Percentiles rank a stretch among this genome's conserved stretches.
phyloP scores from a whole-genome alignment of 768 basidiomycete genomes.

The Coprinellus micaceus region DNA sequence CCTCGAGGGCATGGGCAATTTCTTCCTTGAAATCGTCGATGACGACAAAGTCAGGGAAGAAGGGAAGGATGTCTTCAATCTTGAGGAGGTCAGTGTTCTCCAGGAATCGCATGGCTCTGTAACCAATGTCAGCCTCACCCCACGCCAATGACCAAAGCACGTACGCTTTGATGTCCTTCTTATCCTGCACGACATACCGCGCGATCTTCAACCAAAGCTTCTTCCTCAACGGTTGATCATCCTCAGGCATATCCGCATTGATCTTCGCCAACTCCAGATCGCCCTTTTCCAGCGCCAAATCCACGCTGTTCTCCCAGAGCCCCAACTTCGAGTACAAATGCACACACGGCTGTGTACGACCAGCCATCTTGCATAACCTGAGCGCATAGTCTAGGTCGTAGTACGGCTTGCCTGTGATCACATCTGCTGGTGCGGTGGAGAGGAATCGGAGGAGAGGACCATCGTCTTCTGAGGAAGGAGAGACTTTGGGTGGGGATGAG shows the following conservation, averaged over 20 bases:
- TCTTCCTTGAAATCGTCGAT: slow-evolving; percentile 99
- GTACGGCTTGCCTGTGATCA: slow-evolving; percentile 81
- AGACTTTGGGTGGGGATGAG: slow-evolving; percentile 53
- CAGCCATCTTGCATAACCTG: slow-evolving; percentile 81
- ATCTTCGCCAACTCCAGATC: slow-evolving; percentile 93
- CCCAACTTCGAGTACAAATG: slow-evolving; percentile 98
- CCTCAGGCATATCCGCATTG: slow-evolving; percentile 93
- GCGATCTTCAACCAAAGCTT: slow-evolving; percentile 98
- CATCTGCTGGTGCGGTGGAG: slow-evolving; percentile 74
- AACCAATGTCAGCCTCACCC: slow-evolving; percentile 4
- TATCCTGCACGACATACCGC: slow-evolving; percentile 96
- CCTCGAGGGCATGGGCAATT: slow-evolving; percentile 92
- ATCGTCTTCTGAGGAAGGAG: slow-evolving; percentile 50
- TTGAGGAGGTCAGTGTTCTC: slow-evolving; percentile 93
- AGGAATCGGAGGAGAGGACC: slow-evolving; percentile 81
- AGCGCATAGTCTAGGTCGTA: slow-evolving; percentile 97
- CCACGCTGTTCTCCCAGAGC: slow-evolving; percentile 93
- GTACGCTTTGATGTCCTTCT: slow-evolving; percentile 96
- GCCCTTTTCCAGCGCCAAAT: slow-evolving; percentile 89
- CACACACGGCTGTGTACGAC: slow-evolving; percentile 84
- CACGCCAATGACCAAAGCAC: slow-evolving; percentile 28
- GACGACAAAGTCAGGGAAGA: slow-evolving; percentile 99
- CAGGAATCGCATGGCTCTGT: slow-evolving; percentile 93
- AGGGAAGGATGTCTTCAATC: slow-evolving; percentile 97
- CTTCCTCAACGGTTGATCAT: slow-evolving; percentile 81